phyloP scores from a whole-genome alignment of 352 stramenopile species.

The Globisporangium carolinianum region DNA sequence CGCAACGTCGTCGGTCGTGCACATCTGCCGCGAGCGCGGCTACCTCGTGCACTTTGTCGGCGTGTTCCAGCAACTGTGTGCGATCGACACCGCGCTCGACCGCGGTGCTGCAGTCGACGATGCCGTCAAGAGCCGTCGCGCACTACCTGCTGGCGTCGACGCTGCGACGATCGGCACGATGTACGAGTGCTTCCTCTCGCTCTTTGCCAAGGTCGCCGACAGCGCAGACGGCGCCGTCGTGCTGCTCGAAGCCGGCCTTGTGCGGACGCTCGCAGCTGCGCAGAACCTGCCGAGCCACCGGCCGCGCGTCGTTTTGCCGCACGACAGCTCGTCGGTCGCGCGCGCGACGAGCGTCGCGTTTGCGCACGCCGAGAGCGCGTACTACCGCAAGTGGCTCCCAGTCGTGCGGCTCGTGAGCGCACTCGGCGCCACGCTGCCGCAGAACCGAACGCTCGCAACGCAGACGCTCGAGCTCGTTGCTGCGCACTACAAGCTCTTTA shows the following conservation, averaged over 20 bases:
- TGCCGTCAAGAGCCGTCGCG: constrained; percentile 34
- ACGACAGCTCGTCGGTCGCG: constrained; percentile 23
- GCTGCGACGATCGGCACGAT: constrained; percentile 66
- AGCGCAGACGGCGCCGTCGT: constrained; percentile 58
- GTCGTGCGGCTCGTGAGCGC: constrained; percentile 55
- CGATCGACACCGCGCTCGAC: constrained; percentile 62
- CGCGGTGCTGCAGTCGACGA: constrained; percentile 25
- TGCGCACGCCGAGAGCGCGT: constrained; percentile 52
- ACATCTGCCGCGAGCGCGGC: constrained; percentile 60
- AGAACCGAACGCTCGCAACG: constrained; percentile 55
- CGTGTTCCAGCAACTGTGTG: constrained; percentile 64
- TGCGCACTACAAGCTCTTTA: constrained; percentile 69
- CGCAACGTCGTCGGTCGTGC: constrained; percentile 34
- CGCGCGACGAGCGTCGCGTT: constrained; percentile 36
- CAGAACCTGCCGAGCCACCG: constrained; percentile 63
- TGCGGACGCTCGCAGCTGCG: constrained; percentile 54
- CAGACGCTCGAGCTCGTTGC: constrained; percentile 56
- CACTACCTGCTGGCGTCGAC: constrained; percentile 43
- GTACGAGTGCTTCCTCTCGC: constrained; percentile 79
- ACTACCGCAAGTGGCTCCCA: constrained; percentile 75
- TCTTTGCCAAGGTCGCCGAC: constrained; percentile 57
- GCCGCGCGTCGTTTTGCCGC: constrained; percentile 46
- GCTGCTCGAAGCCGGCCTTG: constrained; percentile 61
- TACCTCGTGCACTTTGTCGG: constrained; percentile 79
- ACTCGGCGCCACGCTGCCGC: constrained; percentile 51